Evolutionary conservation across 2,329 filamentous ascomycete species (phyloP), one percentile per base, ranked within the genome.

Genomic region (Colletotrichum viniferum): DNA sequence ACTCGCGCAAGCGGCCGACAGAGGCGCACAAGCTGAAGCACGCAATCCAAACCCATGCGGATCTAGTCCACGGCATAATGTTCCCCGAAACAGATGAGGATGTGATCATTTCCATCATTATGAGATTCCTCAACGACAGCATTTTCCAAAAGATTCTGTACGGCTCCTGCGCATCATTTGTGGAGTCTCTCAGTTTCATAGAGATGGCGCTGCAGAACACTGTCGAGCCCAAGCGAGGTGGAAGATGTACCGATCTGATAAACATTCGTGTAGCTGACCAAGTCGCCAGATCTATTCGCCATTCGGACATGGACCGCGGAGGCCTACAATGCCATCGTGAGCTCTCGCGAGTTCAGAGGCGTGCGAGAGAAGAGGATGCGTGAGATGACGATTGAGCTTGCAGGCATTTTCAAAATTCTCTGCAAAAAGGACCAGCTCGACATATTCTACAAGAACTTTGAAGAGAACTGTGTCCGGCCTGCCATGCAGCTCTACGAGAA

Each of bases 41-140:
- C 13, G 63, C 77, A 8, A 60, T 85, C 7, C 79, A 80, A 13
- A 77, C 78, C 26, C 78, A 84, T 34, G 79, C 79, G 0, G 85
- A 86, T 62, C 77, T 86, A 1, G 68, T 82, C 3, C 79, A 83
- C 43, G 84, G 79, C 6, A 78, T 76, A 38, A 71, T 76, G 55
- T 84, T 81, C 55, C 83, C 84, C 1, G 83, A 85, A 56, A 85
- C 84, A 4, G 84, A 86, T 56, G 81, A 85, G 12, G 84, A 86
- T 24, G 79, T 86, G 10, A 58, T 85, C 21, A 78, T 81, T 21
- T 81, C 83, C 18, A 75, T 85, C 13, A 80, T 85, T 26, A 78
- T 85, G 80, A 80, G 85, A 48, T 84, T 79, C 38, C 77, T 86
- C 24, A 77, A 84, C 26, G 82, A 83, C 52, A 79, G 82, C 28